Conservation (phyloP, 2,329 filamentous ascomycete species). For the Paraconiothyrium brasiliense region DNA sequence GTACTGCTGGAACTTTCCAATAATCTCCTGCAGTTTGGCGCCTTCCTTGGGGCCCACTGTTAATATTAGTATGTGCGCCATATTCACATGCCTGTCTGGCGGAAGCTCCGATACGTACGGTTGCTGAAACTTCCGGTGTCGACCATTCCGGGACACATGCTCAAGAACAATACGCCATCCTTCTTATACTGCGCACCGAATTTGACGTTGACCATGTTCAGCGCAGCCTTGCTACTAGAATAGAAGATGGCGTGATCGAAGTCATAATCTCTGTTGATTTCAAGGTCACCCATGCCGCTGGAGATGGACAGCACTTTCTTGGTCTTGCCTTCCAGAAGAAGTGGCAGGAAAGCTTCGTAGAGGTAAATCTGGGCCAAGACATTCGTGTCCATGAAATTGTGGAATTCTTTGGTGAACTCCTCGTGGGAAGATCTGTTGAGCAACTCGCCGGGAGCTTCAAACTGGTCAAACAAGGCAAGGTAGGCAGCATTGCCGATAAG, state of each 20-base stretch:
- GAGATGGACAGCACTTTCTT: slow-evolving; percentile 67
- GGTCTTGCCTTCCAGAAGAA: slow-evolving; percentile 58
- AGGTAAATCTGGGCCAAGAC: slow-evolving; percentile 63
- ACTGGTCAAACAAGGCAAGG: slow-evolving; percentile 40
- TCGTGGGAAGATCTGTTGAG: background rate
- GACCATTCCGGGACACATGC: slow-evolving; percentile 63
- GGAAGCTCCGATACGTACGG: background rate
- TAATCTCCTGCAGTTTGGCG: background rate
- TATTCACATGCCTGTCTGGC: background rate
- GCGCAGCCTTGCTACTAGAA: slow-evolving; percentile 60
- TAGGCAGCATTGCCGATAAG: slow-evolving; percentile 62
- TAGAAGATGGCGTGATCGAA: slow-evolving; percentile 55
- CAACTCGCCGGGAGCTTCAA: slow-evolving; percentile 50
- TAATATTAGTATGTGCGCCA: background rate
- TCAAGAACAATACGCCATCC: slow-evolving; percentile 63
- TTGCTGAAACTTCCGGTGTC: slow-evolving; percentile 30
- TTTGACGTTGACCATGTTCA: slow-evolving; percentile 65
- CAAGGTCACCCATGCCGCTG: slow-evolving; percentile 58
- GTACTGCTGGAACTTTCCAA: background rate
- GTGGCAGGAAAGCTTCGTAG: slow-evolving; percentile 63
- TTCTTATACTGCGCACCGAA: slow-evolving; percentile 53
- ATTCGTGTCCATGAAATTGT: slow-evolving; percentile 56
- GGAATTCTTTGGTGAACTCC: background rate
- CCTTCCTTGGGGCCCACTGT: background rate
- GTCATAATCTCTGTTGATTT: slow-evolving; percentile 51